Evolutionary conservation across 257 asterid species (phyloP).

Genomic region (Forsythia suspensa): DNA sequence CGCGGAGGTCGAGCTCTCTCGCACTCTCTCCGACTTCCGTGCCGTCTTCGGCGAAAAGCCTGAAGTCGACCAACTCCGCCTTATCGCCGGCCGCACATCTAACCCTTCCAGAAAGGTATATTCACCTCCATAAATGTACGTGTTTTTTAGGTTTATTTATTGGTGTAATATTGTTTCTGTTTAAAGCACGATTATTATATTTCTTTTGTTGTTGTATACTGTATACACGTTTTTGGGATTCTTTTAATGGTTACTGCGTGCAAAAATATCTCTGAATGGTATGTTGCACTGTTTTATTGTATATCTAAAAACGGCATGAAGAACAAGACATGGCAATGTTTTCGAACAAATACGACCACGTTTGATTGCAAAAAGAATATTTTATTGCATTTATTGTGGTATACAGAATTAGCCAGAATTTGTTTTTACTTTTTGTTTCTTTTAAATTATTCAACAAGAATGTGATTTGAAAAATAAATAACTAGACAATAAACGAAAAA

Average conservation of each 20-base stretch:
- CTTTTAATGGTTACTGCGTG: background rate
- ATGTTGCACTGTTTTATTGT: too few relatives aligned
- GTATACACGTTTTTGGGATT: background rate
- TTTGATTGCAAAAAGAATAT: too few relatives aligned
- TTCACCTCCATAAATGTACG: background rate
- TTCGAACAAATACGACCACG: too few relatives aligned
- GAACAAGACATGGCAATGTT: background rate
- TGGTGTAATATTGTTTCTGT: background rate
- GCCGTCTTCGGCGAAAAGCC: constrained; percentile 37
- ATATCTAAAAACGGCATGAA: too few relatives aligned
- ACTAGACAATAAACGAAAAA: too few relatives aligned
- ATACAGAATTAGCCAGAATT: too few relatives aligned
- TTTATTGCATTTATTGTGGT: too few relatives aligned
- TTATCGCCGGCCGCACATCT: constrained; percentile 33
- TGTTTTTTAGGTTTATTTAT: background rate
- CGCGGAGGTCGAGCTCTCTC: constrained; percentile 40
- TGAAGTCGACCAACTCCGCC: constrained; percentile 34
- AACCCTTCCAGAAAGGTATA: constrained; percentile 38
- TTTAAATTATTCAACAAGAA: too few relatives aligned
- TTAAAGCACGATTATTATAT: background rate
- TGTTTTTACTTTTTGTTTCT: too few relatives aligned
- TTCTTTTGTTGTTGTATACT: too few relatives aligned
- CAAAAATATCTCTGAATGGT: background rate
- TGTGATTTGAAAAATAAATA: too few relatives aligned
- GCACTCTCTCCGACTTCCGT: constrained; percentile 44